phyloP scores from a whole-genome alignment of 306 rosid genomes.

The Vigna reflexopilosa region DNA sequence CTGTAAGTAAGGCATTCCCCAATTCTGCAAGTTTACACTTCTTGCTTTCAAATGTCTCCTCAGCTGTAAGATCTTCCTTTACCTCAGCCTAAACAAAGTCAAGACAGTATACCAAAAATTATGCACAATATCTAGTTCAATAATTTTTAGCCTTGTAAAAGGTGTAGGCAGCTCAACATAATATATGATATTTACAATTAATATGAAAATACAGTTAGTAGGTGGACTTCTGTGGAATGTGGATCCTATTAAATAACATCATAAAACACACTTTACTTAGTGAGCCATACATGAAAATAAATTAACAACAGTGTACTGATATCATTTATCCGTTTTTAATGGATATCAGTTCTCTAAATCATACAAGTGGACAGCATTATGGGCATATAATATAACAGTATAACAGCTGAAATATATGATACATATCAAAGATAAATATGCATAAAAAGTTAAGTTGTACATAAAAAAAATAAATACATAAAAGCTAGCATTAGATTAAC shows the following conservation, averaged over 20 bases:
- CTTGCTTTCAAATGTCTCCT: constrained; percentile 84
- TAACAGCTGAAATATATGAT: no score
- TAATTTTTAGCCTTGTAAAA: constrained; percentile 1
- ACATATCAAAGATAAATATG: no score
- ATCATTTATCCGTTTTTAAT: neutral
- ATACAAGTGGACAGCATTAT: no score
- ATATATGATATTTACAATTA: constrained; percentile 10
- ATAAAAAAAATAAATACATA: no score
- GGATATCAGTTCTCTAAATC: neutral
- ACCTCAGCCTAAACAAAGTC: constrained; percentile 79
- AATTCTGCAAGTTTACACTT: constrained; percentile 91
- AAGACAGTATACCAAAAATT: neutral
- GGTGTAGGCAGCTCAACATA: constrained; percentile 21
- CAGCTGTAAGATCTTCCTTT: constrained; percentile 79
- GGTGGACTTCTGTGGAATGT: neutral
- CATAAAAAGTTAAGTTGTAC: no score
- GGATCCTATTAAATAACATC: neutral
- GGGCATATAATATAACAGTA: no score
- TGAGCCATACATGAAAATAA: constrained; percentile 1
- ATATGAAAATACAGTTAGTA: neutral
- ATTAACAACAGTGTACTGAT: neutral
- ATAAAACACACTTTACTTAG: neutral
- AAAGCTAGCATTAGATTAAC: no score
- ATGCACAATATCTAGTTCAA: constrained; percentile 37
- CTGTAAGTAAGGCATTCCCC: constrained; percentile 77